phyloP scores from a whole-genome alignment of 176 grass and related monocot genomes.

The Otatea glauca region DNA sequence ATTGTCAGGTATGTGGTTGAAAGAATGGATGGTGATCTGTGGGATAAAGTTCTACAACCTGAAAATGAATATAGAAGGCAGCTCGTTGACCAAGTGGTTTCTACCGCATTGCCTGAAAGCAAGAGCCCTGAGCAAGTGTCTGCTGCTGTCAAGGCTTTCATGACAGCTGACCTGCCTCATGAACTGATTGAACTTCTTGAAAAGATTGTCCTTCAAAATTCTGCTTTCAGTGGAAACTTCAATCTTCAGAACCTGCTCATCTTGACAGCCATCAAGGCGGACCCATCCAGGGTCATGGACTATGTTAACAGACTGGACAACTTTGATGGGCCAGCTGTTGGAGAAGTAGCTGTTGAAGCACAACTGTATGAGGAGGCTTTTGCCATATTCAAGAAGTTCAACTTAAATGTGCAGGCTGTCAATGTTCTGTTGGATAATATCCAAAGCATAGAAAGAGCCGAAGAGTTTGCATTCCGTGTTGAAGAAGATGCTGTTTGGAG shows the following conservation, averaged over 20 bases:
- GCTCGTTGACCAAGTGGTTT: conserved; percentile 98
- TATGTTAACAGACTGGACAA: conserved; percentile 97
- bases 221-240: conserved; percentile 96
- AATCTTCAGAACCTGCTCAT: conserved; percentile 98
- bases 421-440: conserved; percentile 95
- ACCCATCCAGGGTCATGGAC: conserved; percentile 96
- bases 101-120: conserved; percentile 94
- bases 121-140: conserved; percentile 99
- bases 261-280: conserved; percentile 94
- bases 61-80: conserved; percentile 99
- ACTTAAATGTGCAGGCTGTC: conserved; percentile 94
- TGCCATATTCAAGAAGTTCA: conserved; percentile 99
- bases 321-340: conserved; percentile 97
- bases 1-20: conserved; percentile 91
- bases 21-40: conserved; percentile 97
- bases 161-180: conserved; percentile 97
- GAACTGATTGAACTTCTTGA: conserved; percentile 98
- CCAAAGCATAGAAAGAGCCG: conserved; percentile 90
- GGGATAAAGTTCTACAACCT: conserved; percentile 96
- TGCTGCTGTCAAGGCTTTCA: conserved; percentile 98
- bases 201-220: conserved; percentile 98
- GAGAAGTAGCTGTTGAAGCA: conserved; percentile 97
- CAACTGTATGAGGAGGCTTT: conserved; percentile 96
- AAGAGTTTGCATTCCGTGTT: conserved; percentile 94
- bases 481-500: conserved; percentile 99